Evolutionary conservation across 225 moss, liverwort and hornwort species (phyloP), one percentile per base, ranked within the genome.

Genomic region (Sphagnum contortum): DNA sequence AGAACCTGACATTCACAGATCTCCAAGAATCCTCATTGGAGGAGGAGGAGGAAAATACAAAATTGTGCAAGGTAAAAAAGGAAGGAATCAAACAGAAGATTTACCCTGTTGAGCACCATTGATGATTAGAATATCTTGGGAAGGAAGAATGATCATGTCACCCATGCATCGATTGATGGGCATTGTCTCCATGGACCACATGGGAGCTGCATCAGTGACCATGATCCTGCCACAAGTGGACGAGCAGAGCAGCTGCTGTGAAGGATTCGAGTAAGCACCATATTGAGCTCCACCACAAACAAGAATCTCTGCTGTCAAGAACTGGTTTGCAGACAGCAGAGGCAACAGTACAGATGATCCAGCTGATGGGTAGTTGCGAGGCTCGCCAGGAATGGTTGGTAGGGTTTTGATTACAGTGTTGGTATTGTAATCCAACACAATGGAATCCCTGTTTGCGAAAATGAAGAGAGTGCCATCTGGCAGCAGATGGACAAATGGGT

Each of bases 291-390:
- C 89, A 5, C 87, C 87, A 63, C 89, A 90, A 0, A 87, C 50
- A 45, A 90, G 46, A n/a, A 90, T 66, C 63, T 90, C 78, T 2
- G 77, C 89, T 2, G 60, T 55, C 0, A 67, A 10, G 61, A 73
- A 87, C 12, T 76, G 66, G 49, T 70, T 83, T 2, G 77, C 48
- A 5, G 82, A 73, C 63, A 71, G 69, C 57, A 90, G 52, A 7
- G 89, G 84, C 13, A 84, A 63, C 78, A 87, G 57, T 45, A 90
- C 89, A 3, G 84, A 84, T 6, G 82, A 82, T 64, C 89, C 89
- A 48, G 77, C 87, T 0, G 84, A 82, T 7, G 87, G 89, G 64
- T 84, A 90, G 57, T 87, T 90, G 29, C 87, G 71, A 3, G 84
- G 84, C 10, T 76, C 75, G 3, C 87, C 89, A 0, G 87, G 87